Conservation (phyloP, 768 basidiomycete species). For the Boletus huronensis region DNA sequence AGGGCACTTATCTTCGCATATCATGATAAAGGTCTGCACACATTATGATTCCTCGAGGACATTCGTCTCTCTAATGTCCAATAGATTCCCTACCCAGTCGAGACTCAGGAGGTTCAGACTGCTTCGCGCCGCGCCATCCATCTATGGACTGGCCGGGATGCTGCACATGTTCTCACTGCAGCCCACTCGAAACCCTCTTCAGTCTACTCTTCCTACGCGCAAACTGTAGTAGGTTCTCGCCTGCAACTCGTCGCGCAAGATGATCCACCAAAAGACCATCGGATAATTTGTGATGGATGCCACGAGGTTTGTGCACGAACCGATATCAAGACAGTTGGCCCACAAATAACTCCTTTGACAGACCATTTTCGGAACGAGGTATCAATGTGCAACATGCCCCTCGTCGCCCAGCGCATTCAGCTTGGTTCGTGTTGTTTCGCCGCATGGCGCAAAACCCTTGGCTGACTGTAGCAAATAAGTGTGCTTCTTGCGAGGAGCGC, state of each 20-base stretch:
- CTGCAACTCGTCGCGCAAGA: constrained; percentile 32
- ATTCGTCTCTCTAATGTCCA: constrained; percentile 1
- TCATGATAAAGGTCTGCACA: constrained; percentile 80
- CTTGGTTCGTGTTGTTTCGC: constrained; percentile 46
- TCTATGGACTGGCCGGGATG: constrained; percentile 76
- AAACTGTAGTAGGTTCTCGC: constrained; percentile 61
- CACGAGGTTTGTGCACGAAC: constrained; percentile 42
- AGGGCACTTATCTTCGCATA: constrained; percentile 81
- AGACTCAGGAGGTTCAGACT: constrained; percentile 66
- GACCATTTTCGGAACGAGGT: constrained; percentile 75
- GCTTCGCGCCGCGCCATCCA: constrained; percentile 72
- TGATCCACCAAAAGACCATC: constrained; percentile 47
- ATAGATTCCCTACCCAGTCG: constrained; percentile 85
- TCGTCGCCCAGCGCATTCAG: constrained; percentile 69
- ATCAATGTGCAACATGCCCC: constrained; percentile 88
- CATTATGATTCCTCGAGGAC: neutral
- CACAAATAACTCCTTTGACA: constrained; percentile 25
- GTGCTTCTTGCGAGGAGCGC: constrained; percentile 69
- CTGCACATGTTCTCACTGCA: constrained; percentile 51
- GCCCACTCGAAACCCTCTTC: constrained; percentile 53
- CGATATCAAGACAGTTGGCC: neutral
- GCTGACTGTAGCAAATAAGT: constrained; percentile 43
- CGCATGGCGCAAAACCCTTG: too few species aligned
- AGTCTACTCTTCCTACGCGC: constrained; percentile 58
- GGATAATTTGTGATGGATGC: constrained; percentile 59